These are phyloP conservation scores for Penicillium sp. DNA, from an alignment of 2,329 filamentous ascomycete genomes.

Conservation along the genomic window DNA sequence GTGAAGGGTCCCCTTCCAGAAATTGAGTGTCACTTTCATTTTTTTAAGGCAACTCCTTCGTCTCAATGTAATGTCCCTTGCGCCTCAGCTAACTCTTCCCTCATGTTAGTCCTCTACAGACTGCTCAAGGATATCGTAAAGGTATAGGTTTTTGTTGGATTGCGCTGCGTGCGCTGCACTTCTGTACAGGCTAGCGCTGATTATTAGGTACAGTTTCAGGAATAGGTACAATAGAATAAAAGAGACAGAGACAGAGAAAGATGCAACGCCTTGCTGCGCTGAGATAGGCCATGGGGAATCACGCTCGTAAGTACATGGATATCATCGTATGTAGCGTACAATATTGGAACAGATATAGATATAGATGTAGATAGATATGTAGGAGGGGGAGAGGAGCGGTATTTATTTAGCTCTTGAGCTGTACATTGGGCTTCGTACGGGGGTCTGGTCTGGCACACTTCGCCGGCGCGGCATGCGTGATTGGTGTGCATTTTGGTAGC, in stretches of 20 bases:
- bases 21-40: too few species aligned
- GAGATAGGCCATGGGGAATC: not conserved
- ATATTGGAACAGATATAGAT: too few species aligned
- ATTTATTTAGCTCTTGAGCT: not conserved
- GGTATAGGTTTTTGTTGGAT: not conserved
- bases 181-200: not conserved
- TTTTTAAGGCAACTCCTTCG: too few species aligned
- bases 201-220: not conserved
- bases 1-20: too few species aligned
- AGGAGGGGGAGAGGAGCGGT: not conserved
- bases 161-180: not conserved
- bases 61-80: too few species aligned
- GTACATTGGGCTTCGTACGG: not conserved
- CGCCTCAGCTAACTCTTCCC: too few species aligned
- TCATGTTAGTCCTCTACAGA: too few species aligned
- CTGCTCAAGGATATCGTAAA: too few species aligned
- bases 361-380: not conserved
- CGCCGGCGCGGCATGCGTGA: not conserved
- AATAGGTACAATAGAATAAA: not conserved
- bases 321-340: not conserved
- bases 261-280: not conserved
- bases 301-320: not conserved
- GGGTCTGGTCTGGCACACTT: not conserved
- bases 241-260: too few species aligned
- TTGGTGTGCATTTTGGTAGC: not conserved